Percentiles rank a stretch among this genome's conserved stretches.
phyloP scores from a whole-genome alignment of 257 asterid genomes.

The Solanum peruvianum region DNA sequence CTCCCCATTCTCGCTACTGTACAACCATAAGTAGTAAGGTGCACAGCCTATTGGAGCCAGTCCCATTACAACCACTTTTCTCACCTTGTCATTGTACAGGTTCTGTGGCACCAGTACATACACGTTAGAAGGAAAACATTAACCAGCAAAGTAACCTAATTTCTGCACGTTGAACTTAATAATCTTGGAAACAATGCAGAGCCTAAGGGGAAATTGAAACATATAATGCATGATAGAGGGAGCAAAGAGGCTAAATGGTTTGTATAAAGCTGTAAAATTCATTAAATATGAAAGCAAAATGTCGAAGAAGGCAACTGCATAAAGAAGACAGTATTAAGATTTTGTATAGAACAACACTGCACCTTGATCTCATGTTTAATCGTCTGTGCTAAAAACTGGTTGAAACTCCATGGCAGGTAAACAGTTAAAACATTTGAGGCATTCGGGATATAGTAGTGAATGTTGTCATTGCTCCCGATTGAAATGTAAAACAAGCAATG shows the following conservation, averaged over 20 bases:
- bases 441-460: conserved; percentile 85
- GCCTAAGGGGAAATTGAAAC: background rate
- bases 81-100: conserved; percentile 57
- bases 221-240: background rate
- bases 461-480: conserved; percentile 80
- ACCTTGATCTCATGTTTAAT: conserved; percentile 81
- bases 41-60: conserved; percentile 85
- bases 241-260: background rate
- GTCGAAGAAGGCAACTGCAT: background rate
- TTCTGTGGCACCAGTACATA: conserved; percentile 30
- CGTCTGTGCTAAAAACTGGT: conserved; percentile 53
- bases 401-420: conserved; percentile 83
- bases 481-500: conserved; percentile 81
- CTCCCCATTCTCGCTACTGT: too few relatives aligned
- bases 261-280: background rate
- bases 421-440: conserved; percentile 61
- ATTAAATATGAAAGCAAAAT: background rate
- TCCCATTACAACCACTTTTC: conserved; percentile 75
- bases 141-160: background rate
- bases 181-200: background rate
- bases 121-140: background rate
- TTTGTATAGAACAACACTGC: background rate
- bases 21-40: too few relatives aligned
- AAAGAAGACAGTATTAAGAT: background rate
- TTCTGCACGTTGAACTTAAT: background rate